These are phyloP conservation scores for Manihot esculenta DNA, from an alignment of 441 rosid species.

Conservation along the genomic window DNA sequence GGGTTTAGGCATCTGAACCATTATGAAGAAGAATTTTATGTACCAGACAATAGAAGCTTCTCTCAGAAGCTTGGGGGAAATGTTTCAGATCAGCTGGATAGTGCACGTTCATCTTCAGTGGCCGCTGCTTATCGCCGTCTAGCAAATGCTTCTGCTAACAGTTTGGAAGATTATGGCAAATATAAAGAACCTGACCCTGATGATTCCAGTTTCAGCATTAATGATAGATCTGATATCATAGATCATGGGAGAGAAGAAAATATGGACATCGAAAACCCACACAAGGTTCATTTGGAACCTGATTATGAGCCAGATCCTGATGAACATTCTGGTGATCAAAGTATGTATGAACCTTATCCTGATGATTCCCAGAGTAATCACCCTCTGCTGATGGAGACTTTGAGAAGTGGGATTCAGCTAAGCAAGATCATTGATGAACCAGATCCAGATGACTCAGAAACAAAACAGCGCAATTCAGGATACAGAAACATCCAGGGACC, in stretches of 20 bases:
- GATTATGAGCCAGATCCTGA: conserved; percentile 42
- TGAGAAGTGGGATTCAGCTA: conserved; percentile 19
- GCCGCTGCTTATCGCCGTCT: conserved; percentile 84
- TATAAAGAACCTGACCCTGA: conserved; percentile 67
- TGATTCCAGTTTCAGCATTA: conserved; percentile 36
- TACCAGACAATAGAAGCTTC: conserved; percentile 27
- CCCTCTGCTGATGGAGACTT: conserved; percentile 19
- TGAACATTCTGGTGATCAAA: conserved; percentile 31
- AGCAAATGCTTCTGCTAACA: conserved; percentile 30
- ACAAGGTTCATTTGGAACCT: conserved; percentile 21
- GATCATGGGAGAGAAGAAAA: conserved; percentile 19
- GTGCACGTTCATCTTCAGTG: conserved; percentile 77
- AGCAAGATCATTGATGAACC: conserved; percentile 42
- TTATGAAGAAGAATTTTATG: conserved; percentile 43
- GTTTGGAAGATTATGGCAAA: conserved; percentile 36
- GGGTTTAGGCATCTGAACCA: conserved; percentile 34
- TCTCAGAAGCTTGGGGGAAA: conserved; percentile 80
- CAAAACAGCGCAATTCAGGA: conserved; percentile 14
- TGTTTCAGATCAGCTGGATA: conserved; percentile 42
- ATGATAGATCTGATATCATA: conserved; percentile 20
- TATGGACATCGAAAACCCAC: conserved; percentile 12
- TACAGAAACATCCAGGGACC: conserved; percentile 25
- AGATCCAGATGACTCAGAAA: conserved; percentile 59
- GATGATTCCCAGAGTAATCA: conserved; percentile 32
- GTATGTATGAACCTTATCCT: conserved; percentile 56